Base-by-base conservation (phyloP, 495 filamentous ascomycete species). In the Venustampulla echinocandica region DNA sequence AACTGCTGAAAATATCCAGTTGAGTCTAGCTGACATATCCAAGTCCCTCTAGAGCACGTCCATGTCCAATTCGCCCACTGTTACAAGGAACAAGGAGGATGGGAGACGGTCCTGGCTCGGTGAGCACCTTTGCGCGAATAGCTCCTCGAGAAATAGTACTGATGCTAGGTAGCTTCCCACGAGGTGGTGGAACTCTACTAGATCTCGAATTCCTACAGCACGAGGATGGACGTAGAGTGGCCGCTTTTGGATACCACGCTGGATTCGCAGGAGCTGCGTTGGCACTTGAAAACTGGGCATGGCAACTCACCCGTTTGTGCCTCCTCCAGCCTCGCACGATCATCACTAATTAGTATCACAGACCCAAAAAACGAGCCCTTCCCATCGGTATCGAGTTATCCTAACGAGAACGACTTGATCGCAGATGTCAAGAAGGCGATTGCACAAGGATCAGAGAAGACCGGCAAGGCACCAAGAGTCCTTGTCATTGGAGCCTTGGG, bases 201-300 rank as follows among this genome's bases (percentile, higher is more conserved):
- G 90, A 98, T 55, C 73, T 98, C 44, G 90, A 98, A 61, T 96
- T 96, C 64, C 69, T 96, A n/a, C 77, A 79, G 14, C 85, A 95
- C 53, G 76, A 76, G 27, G 71, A 61, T 35, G 84, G 86, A n/a
- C 73, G 87, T 37, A 71, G 90, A 59, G 85, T 97, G 32, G 89
- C 90, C 13, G 51, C 50, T 11, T 80, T 80, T 52, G 84, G 84
- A 43, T 89, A 84, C 64, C 82, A 85, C 43, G 87, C 87, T 40
- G 87, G 86, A 18, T 90, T 85, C 60, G 82, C 82, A 37, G 87
- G 87, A 54, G 78, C 86, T 18, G 88, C 89, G 15, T 66, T 95
- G 18, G 88, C 87, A 20, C 68, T 95, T 44, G 76, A 87, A 71
- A 81, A 79, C 47, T 96, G 90, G 89, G 82, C 85, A n/a, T 85